Evolutionary conservation across 352 stramenopile species (phyloP).

Genomic region (Phytopythium helicoides): DNA sequence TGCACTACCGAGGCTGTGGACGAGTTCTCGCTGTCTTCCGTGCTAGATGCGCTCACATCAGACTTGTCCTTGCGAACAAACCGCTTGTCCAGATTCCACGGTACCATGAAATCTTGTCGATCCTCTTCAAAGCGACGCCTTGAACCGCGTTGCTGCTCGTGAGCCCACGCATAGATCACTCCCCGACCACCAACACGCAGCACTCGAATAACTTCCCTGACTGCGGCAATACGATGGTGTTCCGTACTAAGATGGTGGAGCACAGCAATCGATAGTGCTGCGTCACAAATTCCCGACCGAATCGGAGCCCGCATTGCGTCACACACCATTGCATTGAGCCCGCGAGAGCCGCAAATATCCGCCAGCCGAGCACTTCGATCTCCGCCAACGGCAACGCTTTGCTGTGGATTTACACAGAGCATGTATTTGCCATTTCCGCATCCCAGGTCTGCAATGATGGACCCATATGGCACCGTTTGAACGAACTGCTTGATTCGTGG

Average conservation of each 20-base stretch:
- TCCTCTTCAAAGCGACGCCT: constrained; percentile 77
- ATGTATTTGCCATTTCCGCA: constrained; percentile 90
- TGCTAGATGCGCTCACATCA: not conserved
- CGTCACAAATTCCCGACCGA: constrained; percentile 70
- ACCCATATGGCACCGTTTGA: constrained; percentile 44
- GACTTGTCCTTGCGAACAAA: constrained; percentile 27
- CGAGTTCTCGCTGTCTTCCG: constrained; percentile 25
- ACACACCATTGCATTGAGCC: constrained; percentile 71
- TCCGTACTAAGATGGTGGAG: constrained; percentile 82
- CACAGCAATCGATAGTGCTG: constrained; percentile 81
- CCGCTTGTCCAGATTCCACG: constrained; percentile 84
- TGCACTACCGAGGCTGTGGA: constrained; percentile 69
- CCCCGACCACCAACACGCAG: constrained; percentile 7
- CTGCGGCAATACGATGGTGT: constrained; percentile 62
- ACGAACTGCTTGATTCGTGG: constrained; percentile 72
- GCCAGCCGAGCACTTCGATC: constrained; percentile 68
- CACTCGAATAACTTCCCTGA: constrained; percentile 78
- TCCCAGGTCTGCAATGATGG: constrained; percentile 76
- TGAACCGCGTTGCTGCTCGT: constrained; percentile 77
- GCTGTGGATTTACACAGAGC: constrained; percentile 60
- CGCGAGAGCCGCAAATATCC: constrained; percentile 54
- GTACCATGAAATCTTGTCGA: constrained; percentile 80
- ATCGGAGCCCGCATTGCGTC: constrained; percentile 76
- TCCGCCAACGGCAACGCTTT: constrained; percentile 55
- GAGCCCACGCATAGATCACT: constrained; percentile 36